phyloP scores from a whole-genome alignment of 768 basidiomycete species.

The Russula sp. region DNA sequence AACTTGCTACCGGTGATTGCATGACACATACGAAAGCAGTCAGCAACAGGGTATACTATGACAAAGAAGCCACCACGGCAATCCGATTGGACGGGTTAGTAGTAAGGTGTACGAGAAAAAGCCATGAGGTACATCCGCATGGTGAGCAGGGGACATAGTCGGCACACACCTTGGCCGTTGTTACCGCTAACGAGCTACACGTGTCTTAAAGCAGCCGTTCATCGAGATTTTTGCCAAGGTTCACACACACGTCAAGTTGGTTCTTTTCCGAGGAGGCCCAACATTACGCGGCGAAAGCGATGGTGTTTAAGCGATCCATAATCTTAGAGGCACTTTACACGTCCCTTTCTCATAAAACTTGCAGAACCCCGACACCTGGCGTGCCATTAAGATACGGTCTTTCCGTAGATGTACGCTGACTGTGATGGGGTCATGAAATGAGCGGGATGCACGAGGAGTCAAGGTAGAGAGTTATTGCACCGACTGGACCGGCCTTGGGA shows the following conservation, averaged over 20 bases:
- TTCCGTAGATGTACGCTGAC: constrained; percentile 98
- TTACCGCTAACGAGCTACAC: constrained; percentile 93
- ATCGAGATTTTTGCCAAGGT: constrained; percentile 93
- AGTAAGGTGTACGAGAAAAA: constrained; percentile 1
- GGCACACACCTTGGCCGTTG: constrained; percentile 71
- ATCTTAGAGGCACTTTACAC: constrained; percentile 99
- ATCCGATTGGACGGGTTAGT: constrained; percentile 45
- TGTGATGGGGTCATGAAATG: constrained; percentile 26
- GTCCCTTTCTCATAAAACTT: constrained; percentile 95
- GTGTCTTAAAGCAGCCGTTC: constrained; percentile 91
- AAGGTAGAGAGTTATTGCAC: neutral
- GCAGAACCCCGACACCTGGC: constrained; percentile 99
- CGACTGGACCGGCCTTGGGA: too few relatives aligned
- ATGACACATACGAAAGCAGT: constrained; percentile 13
- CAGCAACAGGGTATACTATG: constrained; percentile 17
- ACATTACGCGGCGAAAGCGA: neutral
- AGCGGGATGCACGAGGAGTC: too few relatives aligned
- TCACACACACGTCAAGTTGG: constrained; percentile 95
- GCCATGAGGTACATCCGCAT: neutral
- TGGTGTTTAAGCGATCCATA: constrained; percentile 56
- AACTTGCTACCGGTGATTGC: neutral
- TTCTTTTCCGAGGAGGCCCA: constrained; percentile 98
- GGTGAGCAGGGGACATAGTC: neutral
- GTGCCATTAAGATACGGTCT: constrained; percentile 96
- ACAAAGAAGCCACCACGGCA: constrained; percentile 9